Percentiles rank a stretch among this genome's conserved stretches.
phyloP scores from a whole-genome alignment of 257 asterid species.

The Anisodus tanguticus region DNA sequence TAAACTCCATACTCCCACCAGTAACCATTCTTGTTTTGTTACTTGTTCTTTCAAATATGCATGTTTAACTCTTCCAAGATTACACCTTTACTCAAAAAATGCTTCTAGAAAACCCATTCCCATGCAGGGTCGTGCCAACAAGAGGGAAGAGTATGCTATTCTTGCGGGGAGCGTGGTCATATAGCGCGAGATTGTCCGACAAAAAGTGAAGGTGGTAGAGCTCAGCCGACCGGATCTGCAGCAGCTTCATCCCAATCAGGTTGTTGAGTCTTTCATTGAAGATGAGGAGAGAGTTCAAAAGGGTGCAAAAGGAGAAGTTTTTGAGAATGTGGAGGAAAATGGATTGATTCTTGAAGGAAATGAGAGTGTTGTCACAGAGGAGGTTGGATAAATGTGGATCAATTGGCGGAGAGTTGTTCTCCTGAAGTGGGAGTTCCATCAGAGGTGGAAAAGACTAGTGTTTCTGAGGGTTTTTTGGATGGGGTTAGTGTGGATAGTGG shows the following conservation, averaged over 20 bases:
- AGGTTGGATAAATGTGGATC: conserved; percentile 70
- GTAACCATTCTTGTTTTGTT: background rate
- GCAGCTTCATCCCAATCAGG: conserved; percentile 35
- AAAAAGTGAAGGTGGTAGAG: too few species aligned
- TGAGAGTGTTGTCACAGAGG: conserved; percentile 60
- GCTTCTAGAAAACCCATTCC: conserved; percentile 40
- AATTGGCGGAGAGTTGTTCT: conserved; percentile 56
- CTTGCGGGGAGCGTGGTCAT: too few species aligned
- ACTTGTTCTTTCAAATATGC: background rate
- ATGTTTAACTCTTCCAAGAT: background rate
- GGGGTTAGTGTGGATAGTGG: conserved; percentile 73
- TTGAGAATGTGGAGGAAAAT: conserved; percentile 55
- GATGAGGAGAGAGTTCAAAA: conserved; percentile 39
- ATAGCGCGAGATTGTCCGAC: too few species aligned
- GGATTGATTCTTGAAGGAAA: conserved; percentile 67
- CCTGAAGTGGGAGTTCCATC: conserved; percentile 44
- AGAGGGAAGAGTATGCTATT: too few species aligned
- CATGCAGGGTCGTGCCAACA: background rate
- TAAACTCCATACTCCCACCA: background rate
- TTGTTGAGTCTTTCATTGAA: conserved; percentile 37
- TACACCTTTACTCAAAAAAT: conserved; percentile 29
- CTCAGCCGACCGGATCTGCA: too few species aligned
- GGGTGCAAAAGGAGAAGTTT: conserved; percentile 40
- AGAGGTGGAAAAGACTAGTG: conserved; percentile 64
- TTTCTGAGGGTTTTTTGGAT: conserved; percentile 64